Conservation (phyloP, 2,329 filamentous ascomycete species). For the Elsinoe fawcettii region DNA sequence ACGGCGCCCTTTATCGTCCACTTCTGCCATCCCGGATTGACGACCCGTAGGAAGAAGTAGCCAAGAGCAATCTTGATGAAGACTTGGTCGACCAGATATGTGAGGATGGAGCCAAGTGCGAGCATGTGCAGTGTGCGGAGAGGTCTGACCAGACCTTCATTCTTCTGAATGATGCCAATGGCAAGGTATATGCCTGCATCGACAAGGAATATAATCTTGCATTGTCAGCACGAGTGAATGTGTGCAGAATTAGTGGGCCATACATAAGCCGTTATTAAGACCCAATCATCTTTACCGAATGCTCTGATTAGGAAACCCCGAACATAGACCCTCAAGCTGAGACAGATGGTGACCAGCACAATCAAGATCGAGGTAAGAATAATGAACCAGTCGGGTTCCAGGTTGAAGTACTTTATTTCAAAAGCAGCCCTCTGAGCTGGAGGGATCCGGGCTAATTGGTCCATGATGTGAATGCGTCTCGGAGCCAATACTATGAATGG, state of each 20-base stretch:
- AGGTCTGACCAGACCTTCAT: slow-evolving; percentile 10
- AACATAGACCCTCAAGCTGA: slow-evolving; percentile 15
- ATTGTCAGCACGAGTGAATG: not conserved
- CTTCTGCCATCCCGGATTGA: slow-evolving; percentile 16
- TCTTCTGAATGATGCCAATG: slow-evolving; percentile 13
- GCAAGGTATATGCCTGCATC: slow-evolving; percentile 11
- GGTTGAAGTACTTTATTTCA: slow-evolving; percentile 9
- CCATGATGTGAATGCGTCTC: not conserved
- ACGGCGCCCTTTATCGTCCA: slow-evolving; percentile 14
- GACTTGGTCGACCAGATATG: slow-evolving; percentile 17
- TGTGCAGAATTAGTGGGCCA: not conserved
- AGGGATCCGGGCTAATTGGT: not conserved
- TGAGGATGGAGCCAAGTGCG: slow-evolving; percentile 9
- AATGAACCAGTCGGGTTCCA: slow-evolving; percentile 13
- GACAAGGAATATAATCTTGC: slow-evolving; percentile 15
- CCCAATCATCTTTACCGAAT: slow-evolving; percentile 18
- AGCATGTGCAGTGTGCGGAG: slow-evolving; percentile 7
- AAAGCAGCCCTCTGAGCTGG: slow-evolving; percentile 5
- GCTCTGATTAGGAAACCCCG: slow-evolving; percentile 14
- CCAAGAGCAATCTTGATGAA: slow-evolving; percentile 18
- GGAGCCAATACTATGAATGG: not conserved
- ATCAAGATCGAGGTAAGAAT: slow-evolving; percentile 13
- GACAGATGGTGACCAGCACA: slow-evolving; percentile 12
- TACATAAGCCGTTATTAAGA: slow-evolving; percentile 15
- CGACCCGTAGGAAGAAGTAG: slow-evolving; percentile 19